Evolutionary conservation across 768 basidiomycete species (phyloP).

Genomic region (Suillus cothurnatus): DNA sequence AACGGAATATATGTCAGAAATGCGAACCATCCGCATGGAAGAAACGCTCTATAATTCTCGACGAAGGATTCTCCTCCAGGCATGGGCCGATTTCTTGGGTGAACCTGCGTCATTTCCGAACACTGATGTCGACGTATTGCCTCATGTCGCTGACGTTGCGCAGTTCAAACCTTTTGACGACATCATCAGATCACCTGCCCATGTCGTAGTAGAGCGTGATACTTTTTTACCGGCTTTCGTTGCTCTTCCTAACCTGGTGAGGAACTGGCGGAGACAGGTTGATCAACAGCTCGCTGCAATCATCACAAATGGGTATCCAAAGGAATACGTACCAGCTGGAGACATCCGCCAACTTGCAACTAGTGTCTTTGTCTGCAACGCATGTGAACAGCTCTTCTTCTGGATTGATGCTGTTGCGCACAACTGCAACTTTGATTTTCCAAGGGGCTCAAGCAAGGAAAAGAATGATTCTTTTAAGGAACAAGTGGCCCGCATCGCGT

Average conservation of each 20-base stretch:
- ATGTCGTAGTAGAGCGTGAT: constrained; percentile 11
- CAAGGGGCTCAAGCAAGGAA: background rate
- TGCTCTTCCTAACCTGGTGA: constrained; percentile 18
- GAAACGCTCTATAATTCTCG: constrained; percentile 30
- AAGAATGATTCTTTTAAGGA: background rate
- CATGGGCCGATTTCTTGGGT: constrained; percentile 25
- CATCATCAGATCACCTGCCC: constrained; percentile 25
- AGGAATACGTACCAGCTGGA: constrained; percentile 20
- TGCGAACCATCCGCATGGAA: constrained; percentile 34
- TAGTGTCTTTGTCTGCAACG: constrained; percentile 28
- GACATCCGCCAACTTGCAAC: constrained; percentile 27
- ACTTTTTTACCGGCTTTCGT: constrained; percentile 20
- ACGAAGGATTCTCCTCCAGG: constrained; percentile 27
- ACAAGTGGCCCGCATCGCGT: background rate
- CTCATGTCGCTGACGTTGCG: constrained; percentile 30
- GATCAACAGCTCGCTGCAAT: constrained; percentile 31
- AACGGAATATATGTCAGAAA: constrained; percentile 28
- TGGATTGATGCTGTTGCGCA: constrained; percentile 7
- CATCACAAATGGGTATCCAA: constrained; percentile 22
- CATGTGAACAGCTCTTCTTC: constrained; percentile 12
- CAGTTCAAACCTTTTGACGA: constrained; percentile 22
- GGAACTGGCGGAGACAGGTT: constrained; percentile 26
- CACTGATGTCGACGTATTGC: constrained; percentile 22
- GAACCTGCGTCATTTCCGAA: constrained; percentile 18
- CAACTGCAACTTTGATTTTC: constrained; percentile 1